Evolutionary conservation across 2,329 filamentous ascomycete species (phyloP), one percentile per base, ranked within the genome.

Genomic region (Diaporthe batatas): DNA sequence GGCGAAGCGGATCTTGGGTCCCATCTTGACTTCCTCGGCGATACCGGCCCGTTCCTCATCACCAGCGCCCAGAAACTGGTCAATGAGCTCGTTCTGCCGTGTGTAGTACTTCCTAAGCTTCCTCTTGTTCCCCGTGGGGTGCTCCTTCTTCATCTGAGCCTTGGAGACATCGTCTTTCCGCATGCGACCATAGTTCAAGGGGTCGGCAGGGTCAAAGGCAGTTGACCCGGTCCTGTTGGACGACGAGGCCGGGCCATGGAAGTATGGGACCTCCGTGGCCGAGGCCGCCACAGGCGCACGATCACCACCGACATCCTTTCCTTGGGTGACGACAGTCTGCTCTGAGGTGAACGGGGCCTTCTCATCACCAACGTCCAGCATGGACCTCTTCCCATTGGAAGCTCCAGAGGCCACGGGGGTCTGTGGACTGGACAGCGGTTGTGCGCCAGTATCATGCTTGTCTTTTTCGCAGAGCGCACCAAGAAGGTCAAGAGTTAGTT

Each of bases 31-130:
- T 62, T 85, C 84, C 77, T 90, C 87, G 59, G 88, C 84, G 55
- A 86, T 80, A 68, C 85, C 84, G 49, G 86, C 80, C 2, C 83
- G 83, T 79, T 90, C 88, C 77, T 90, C 88, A 75, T 90, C 86
- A 32, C 84, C 84, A 73, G 86, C 88, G 42, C 87, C 85, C 10
- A 91, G 84, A 75, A 90, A 90, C 73, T 83, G 82, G 76, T 87
- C 84, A 73, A 87, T 87, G 47, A 86, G 82, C 47, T 84, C 81
- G 75, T 87, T 87, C 76, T 87, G 85, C 14, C 82, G 81, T 11
- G 81, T 83, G 76, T 87, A 87, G 76, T 85, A 87, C 76, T 84
- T 84, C 76, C 83, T 84, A 67, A 87, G 78, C 75, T 83, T 81
- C 59, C 76, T 81, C 76, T 83, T 83, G 75, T 86, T 82, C 34